These are phyloP conservation scores for Oropetium thomaeum DNA, from an alignment of 176 grass and related monocot species.

Conservation along the genomic window DNA sequence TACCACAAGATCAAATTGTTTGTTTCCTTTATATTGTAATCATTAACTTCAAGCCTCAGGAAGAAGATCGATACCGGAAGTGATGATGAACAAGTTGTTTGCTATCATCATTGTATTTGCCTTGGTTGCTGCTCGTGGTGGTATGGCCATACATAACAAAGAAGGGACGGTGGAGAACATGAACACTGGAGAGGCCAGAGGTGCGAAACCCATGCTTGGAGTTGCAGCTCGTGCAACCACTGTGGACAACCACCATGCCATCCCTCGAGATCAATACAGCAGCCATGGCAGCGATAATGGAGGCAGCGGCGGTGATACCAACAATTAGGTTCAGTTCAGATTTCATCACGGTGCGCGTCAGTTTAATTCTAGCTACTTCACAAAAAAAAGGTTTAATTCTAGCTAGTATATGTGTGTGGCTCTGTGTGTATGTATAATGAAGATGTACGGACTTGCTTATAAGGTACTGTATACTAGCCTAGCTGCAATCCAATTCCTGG, in stretches of 20 bases:
- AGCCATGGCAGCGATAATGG: conserved; percentile 30
- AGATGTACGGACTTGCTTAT: background rate
- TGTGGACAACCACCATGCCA: conserved; percentile 54
- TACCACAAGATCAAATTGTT: background rate
- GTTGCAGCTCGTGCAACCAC: background rate
- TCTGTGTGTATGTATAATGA: background rate
- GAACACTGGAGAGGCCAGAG: background rate
- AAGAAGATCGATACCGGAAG: background rate
- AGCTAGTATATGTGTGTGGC: background rate
- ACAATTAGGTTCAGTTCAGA: conserved; percentile 22
- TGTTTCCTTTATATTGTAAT: background rate
- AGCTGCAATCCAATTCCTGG: background rate
- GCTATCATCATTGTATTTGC: conserved; percentile 6
- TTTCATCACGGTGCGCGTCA: background rate
- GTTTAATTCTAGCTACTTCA: too few species aligned
- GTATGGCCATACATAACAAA: background rate
- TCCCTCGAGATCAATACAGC: conserved; percentile 46
- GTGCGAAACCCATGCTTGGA: background rate
- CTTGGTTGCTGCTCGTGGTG: background rate
- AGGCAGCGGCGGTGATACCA: conserved; percentile 24
- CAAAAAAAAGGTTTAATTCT: too few species aligned
- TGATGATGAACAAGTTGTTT: background rate
- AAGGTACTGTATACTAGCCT: background rate
- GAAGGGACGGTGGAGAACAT: background rate
- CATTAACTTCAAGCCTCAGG: background rate